phyloP scores from a whole-genome alignment of 306 rosid genomes.

The Castanospermum australe region DNA sequence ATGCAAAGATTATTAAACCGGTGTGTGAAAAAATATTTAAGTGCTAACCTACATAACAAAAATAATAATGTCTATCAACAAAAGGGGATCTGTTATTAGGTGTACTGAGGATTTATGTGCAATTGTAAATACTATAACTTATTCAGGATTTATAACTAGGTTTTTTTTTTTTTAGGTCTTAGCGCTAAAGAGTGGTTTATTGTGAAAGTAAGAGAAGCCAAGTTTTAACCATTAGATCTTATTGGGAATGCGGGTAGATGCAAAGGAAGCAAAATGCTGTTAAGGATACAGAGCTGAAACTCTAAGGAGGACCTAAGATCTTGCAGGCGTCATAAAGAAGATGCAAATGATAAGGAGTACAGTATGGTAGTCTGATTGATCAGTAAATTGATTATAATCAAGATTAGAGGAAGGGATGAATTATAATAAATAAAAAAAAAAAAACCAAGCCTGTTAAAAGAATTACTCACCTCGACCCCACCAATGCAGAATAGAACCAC shows the following conservation, averaged over 20 bases:
- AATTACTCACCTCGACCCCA: constrained; percentile 77
- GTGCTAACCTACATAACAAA: not conserved
- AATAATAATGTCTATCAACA: not conserved
- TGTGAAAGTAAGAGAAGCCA: too few species aligned
- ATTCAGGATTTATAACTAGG: not conserved
- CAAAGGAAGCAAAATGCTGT: not conserved
- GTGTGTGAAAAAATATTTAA: not conserved
- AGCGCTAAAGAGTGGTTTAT: too few species aligned
- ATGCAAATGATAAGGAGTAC: not conserved
- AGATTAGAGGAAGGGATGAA: not conserved
- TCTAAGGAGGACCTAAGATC: not conserved
- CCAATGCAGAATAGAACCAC: constrained; percentile 96
- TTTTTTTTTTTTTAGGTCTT: not conserved
- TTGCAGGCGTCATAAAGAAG: not conserved
- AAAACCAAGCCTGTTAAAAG: constrained; percentile 11
- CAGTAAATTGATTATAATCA: not conserved
- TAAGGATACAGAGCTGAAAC: not conserved
- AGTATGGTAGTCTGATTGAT: not conserved
- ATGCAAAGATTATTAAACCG: not conserved
- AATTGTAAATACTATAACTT: not conserved
- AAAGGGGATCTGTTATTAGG: not conserved
- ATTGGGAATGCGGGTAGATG: too few species aligned
- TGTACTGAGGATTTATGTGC: not conserved
- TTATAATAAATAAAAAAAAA: constrained; percentile 15
- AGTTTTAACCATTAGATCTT: too few species aligned